Conservation (phyloP, 2,329 filamentous ascomycete species). For the Lachnellula suecica region DNA sequence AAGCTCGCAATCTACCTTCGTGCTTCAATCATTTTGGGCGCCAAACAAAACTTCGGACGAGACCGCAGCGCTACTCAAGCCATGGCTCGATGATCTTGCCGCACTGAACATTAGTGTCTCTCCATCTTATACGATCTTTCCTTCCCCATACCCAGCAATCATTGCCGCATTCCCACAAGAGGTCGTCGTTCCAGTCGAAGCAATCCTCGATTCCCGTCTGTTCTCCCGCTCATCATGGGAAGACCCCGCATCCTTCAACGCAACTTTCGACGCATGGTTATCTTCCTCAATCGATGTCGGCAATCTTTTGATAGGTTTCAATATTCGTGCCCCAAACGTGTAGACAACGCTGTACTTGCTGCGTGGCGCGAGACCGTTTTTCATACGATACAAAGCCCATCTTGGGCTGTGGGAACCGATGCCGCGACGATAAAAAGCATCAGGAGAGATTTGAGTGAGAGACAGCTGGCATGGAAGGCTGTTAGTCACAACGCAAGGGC, state of each 20-base stretch:
- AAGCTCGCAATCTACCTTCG: constrained; percentile 33
- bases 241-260: neutral
- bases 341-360: constrained; percentile 1
- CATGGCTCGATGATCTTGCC: constrained; percentile 39
- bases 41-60: constrained; percentile 31
- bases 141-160: constrained; percentile 31
- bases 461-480: neutral
- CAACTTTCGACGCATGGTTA: constrained; percentile 1
- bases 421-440: neutral
- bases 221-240: constrained; percentile 3
- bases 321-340: constrained; percentile 3
- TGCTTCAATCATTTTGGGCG: constrained; percentile 33
- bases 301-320: constrained; percentile 1
- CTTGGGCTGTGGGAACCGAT: neutral
- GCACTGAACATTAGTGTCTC: constrained; percentile 25
- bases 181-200: constrained; percentile 18
- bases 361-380: constrained; percentile 3
- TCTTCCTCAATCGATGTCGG: neutral
- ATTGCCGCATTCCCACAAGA: constrained; percentile 40
- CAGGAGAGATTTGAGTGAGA: neutral
- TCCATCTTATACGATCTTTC: constrained; percentile 14
- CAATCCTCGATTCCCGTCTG: constrained; percentile 2
- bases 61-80: constrained; percentile 30
- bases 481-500: too few species aligned
- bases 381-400: constrained; percentile 1